Conservation (phyloP, 768 basidiomycete genomes). For the Suillus ampliporus region DNA sequence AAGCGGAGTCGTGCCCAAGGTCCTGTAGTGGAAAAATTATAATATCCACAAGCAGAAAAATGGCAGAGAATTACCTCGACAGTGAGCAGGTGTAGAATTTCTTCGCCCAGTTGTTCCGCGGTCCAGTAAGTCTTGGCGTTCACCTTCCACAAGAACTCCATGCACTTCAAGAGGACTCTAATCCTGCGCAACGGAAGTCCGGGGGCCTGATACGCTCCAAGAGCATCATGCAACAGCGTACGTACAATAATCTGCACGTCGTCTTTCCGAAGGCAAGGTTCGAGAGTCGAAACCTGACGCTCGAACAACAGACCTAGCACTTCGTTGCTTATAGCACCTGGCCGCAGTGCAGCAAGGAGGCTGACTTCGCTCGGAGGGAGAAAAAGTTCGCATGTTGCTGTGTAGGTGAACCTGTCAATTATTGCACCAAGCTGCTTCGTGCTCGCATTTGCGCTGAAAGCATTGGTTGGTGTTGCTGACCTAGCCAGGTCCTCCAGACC, state of each 20-base stretch:
- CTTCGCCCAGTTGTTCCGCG: slow-evolving; percentile 44
- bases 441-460: slow-evolving; percentile 45
- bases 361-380: slow-evolving; percentile 50
- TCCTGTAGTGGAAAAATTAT: slow-evolving; percentile 27
- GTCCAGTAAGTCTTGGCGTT: slow-evolving; percentile 33
- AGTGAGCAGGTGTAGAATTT: slow-evolving; percentile 48
- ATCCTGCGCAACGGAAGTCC: slow-evolving; percentile 64
- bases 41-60: background rate
- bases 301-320: slow-evolving; percentile 64
- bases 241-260: slow-evolving; percentile 49
- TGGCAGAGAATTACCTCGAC: slow-evolving; percentile 40
- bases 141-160: slow-evolving; percentile 51
- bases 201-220: slow-evolving; percentile 52
- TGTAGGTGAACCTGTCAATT: slow-evolving; percentile 69
- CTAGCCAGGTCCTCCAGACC: slow-evolving; percentile 4
- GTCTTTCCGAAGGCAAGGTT: slow-evolving; percentile 61
- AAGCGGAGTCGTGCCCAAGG: slow-evolving; percentile 31
- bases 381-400: slow-evolving; percentile 71
- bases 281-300: slow-evolving; percentile 62
- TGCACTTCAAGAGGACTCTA: slow-evolving; percentile 56
- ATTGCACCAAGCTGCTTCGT: slow-evolving; percentile 64
- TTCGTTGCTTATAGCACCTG: slow-evolving; percentile 11
- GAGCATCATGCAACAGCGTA: slow-evolving; percentile 52
- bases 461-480: slow-evolving; percentile 19
- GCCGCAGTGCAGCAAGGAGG: background rate